A percentile compares a stretch with the other conserved stretches of the same genome.
phyloP scores from a whole-genome alignment of 2,329 filamentous ascomycete species.

The Zasmidium citrigriseum region DNA sequence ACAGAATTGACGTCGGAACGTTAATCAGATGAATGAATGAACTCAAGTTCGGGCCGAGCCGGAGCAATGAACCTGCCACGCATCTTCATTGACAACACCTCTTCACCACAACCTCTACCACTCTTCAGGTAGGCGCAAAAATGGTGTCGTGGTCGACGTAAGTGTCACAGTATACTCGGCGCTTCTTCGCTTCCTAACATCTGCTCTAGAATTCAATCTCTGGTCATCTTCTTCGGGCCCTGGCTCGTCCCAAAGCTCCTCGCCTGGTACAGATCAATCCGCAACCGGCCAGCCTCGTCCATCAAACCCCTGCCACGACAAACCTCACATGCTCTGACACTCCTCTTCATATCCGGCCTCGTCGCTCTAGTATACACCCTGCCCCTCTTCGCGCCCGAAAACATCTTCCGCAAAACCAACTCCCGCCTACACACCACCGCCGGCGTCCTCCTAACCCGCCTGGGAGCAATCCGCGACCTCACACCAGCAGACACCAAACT shows the following conservation, averaged over 20 bases:
- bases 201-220: conserved; percentile 43
- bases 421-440: conserved; percentile 84
- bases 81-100: background rate
- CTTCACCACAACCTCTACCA: background rate
- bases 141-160: background rate
- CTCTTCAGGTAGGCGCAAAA: background rate
- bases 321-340: conserved; percentile 59
- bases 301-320: conserved; percentile 54
- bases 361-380: conserved; percentile 63
- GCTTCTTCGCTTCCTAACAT: background rate
- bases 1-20: background rate
- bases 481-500: conserved; percentile 65
- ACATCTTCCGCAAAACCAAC: conserved; percentile 75
- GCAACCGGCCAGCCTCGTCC: conserved; percentile 39
- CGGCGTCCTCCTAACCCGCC: conserved; percentile 79
- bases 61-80: background rate
- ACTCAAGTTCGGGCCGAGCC: background rate
- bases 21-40: too few species aligned
- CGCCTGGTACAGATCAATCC: conserved; percentile 62
- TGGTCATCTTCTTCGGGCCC: conserved; percentile 64
- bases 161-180: background rate
- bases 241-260: conserved; percentile 68
- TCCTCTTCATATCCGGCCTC: conserved; percentile 59
- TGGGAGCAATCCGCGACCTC: conserved; percentile 62
- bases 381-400: conserved; percentile 70